Percentiles rank a stretch among this genome's conserved stretches.
These are phyloP conservation scores for Rhizodiscina lignyota DNA, from an alignment of 495 filamentous ascomycete species.

Conservation along the genomic window DNA sequence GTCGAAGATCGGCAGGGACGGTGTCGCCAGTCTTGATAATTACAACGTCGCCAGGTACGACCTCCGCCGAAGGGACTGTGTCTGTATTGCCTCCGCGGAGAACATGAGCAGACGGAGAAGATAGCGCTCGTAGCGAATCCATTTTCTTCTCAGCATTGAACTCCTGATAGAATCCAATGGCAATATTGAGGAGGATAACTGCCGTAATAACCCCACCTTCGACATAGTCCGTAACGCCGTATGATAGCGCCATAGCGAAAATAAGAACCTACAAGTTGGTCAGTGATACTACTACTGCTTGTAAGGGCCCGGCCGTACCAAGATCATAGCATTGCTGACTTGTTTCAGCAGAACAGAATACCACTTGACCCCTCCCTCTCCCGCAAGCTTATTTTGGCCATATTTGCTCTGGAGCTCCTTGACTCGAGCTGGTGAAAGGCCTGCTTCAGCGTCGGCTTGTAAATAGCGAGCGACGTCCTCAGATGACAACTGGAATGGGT, in stretches of 20 bases:
- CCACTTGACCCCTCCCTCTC: constrained; percentile 41
- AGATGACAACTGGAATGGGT: constrained; percentile 33
- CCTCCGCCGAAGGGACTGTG: constrained; percentile 4
- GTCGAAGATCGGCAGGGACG: constrained; percentile 56
- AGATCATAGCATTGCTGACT: constrained; percentile 49
- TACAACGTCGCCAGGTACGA: constrained; percentile 36
- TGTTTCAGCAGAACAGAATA: constrained; percentile 51
- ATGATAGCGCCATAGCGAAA: constrained; percentile 11
- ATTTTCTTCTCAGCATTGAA: constrained; percentile 14
- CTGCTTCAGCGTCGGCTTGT: constrained; percentile 38
- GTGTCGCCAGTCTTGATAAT: constrained; percentile 72
- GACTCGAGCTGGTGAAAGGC: constrained; percentile 34
- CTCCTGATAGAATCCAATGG: constrained; percentile 11
- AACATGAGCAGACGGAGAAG: constrained; percentile 9
- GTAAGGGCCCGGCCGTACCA: constrained; percentile 26
- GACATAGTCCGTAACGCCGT: constrained; percentile 8
- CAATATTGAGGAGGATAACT: constrained; percentile 9
- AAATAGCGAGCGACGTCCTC: constrained; percentile 35
- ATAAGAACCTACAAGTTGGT: constrained; percentile 8
- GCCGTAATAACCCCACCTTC: constrained; percentile 12
- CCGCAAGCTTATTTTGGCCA: constrained; percentile 45
- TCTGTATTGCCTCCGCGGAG: constrained; percentile 24
- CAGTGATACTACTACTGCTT: neutral
- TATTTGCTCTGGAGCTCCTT: constrained; percentile 31
- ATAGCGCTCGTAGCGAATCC: constrained; percentile 10